phyloP scores from a whole-genome alignment of 768 basidiomycete species.

The Podaxis sp. region DNA sequence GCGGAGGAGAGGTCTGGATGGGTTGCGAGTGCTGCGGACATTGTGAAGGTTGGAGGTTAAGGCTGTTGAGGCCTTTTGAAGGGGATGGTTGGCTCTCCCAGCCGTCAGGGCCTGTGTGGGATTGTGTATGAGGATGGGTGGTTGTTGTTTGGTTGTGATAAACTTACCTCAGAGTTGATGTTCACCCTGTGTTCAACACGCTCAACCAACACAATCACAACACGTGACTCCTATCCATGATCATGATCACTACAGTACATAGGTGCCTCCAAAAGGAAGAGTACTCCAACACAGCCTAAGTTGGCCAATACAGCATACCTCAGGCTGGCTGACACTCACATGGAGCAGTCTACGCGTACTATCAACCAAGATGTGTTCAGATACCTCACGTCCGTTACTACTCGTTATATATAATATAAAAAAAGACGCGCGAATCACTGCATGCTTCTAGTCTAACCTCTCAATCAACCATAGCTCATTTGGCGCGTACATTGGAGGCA shows the following conservation, averaged over 20 bases:
- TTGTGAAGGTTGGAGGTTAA: not conserved
- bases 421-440: not conserved
- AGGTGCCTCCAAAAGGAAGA: not conserved
- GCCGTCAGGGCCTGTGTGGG: not conserved
- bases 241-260: not conserved
- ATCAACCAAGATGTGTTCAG: not conserved
- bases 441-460: constrained; percentile 1
- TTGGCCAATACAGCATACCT: not conserved
- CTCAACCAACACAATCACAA: not conserved
- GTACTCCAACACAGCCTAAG: not conserved
- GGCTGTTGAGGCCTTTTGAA: not conserved
- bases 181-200: not conserved
- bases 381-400: not conserved
- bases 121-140: not conserved
- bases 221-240: not conserved
- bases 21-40: constrained; percentile 12
- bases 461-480: constrained; percentile 13
- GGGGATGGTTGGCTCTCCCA: not conserved
- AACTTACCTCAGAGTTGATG: not conserved
- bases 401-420: not conserved
- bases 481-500: constrained; percentile 9
- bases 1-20: constrained; percentile 6
- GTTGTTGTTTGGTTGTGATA: not conserved
- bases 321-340: not conserved
- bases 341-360: not conserved